Evolutionary conservation across 108 stramenopile species (phyloP).

Genomic region (Cyclostephanos tholiformis): DNA sequence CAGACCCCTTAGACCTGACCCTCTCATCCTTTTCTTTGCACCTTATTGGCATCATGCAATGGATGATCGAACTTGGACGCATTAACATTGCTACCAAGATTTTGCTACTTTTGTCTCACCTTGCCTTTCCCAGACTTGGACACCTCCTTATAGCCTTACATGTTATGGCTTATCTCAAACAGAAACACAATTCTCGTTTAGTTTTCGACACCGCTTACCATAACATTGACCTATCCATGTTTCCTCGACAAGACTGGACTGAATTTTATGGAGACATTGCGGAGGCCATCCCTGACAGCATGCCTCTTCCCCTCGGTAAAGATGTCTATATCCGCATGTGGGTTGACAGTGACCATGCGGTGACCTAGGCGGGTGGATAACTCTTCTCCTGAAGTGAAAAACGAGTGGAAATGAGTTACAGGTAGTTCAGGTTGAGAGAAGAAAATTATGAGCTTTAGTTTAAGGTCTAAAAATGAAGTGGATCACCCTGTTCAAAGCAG

Average conservation of each 20-base stretch:
- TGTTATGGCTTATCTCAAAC: not conserved
- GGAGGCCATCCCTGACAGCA: conserved; percentile 29
- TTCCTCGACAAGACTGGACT: conserved; percentile 7
- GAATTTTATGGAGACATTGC: conserved; percentile 22
- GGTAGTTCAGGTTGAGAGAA: no score
- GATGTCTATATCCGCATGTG: no score
- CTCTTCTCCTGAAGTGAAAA: no score
- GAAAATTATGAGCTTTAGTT: no score
- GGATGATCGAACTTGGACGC: conserved; percentile 54
- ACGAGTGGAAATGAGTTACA: no score
- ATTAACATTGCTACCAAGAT: no score
- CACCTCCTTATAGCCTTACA: conserved; percentile 37
- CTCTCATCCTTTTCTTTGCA: conserved; percentile 6
- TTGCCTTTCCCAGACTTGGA: conserved; percentile 39
- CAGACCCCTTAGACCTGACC: not conserved
- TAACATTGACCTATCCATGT: not conserved
- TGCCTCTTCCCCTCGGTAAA: conserved; percentile 16
- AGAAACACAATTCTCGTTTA: not conserved
- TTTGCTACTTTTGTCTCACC: conserved; percentile 42
- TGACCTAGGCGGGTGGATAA: no score
- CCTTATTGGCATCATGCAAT: conserved; percentile 47
- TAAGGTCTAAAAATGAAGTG: no score
- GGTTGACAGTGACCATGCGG: no score
- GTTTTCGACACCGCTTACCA: conserved; percentile 41
- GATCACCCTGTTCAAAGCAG: no score